These are phyloP conservation scores for Hericium coralloides DNA, from an alignment of 768 basidiomycete genomes.

Conservation along the genomic window DNA sequence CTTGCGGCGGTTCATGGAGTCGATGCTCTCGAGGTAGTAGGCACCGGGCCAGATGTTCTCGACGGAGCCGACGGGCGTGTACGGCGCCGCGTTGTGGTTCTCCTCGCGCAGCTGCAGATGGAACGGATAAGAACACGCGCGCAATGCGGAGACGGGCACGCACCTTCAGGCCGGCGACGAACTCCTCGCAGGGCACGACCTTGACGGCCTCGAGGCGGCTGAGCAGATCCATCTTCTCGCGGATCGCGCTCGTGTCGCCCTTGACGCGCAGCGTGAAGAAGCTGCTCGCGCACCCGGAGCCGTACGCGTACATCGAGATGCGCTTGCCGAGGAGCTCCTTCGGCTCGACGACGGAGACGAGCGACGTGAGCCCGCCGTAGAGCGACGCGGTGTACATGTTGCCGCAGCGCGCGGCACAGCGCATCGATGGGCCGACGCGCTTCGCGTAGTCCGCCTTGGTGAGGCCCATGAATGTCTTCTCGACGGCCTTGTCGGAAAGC, in stretches of 20 bases:
- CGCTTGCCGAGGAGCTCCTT: constrained; percentile 71
- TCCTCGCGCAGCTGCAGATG: constrained; percentile 83
- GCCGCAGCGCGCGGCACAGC: constrained; percentile 82
- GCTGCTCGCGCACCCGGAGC: constrained; percentile 87
- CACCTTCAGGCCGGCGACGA: constrained; percentile 74
- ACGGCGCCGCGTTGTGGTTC: constrained; percentile 87
- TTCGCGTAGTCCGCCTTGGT: constrained; percentile 68
- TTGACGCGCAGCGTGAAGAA: constrained; percentile 87
- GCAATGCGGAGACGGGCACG: background rate
- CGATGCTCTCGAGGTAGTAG: constrained; percentile 88
- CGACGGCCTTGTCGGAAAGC: constrained; percentile 88
- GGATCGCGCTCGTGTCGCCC: constrained; percentile 80
- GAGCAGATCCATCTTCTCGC: constrained; percentile 72
- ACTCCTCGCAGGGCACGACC: constrained; percentile 88
- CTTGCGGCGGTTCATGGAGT: constrained; percentile 85
- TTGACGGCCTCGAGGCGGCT: constrained; percentile 76
- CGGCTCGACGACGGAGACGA: constrained; percentile 68
- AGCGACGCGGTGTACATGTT: constrained; percentile 99
- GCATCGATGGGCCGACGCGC: constrained; percentile 76
- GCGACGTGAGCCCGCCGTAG: constrained; percentile 87
- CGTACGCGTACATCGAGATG: constrained; percentile 93
- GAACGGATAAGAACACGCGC: too few species aligned
- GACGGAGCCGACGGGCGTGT: constrained; percentile 75
- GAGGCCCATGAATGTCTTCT: constrained; percentile 85
- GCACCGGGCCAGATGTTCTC: constrained; percentile 93